Evolutionary conservation across 108 stramenopile genomes (phyloP).

Genomic region (Nitzschia inconspicua): DNA sequence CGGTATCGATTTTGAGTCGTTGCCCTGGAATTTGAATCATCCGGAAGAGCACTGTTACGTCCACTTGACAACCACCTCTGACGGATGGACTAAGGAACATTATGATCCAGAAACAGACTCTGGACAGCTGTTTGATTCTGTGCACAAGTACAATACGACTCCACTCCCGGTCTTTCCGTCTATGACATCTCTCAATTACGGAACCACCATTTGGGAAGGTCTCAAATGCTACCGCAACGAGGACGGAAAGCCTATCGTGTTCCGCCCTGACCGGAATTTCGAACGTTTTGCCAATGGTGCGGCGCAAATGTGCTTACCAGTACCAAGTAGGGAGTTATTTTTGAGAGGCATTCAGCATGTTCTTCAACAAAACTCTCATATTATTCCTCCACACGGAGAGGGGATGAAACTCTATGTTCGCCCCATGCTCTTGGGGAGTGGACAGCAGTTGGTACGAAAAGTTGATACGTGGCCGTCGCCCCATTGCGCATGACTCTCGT

Average conservation of each 20-base stretch:
- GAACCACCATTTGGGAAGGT: slow-evolving; percentile 87
- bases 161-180: slow-evolving; percentile 61
- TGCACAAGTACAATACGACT: slow-evolving; percentile 49
- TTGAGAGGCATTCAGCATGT: slow-evolving; percentile 65
- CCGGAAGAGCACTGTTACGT: slow-evolving; percentile 69
- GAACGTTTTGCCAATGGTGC: slow-evolving; percentile 63
- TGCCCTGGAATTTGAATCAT: slow-evolving; percentile 83
- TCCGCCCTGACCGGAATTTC: slow-evolving; percentile 78
- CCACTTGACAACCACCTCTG: slow-evolving; percentile 55
- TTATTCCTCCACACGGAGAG: slow-evolving; percentile 71
- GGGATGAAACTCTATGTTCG: slow-evolving; percentile 80
- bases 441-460: slow-evolving; percentile 68
- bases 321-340: slow-evolving; percentile 59
- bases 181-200: slow-evolving; percentile 78
- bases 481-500: too few species aligned
- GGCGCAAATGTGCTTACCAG: slow-evolving; percentile 67
- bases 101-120: slow-evolving; percentile 52
- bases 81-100: slow-evolving; percentile 65
- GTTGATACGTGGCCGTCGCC: too few species aligned
- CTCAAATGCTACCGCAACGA: slow-evolving; percentile 68
- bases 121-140: slow-evolving; percentile 47
- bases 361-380: slow-evolving; percentile 52
- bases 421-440: slow-evolving; percentile 60
- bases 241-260: slow-evolving; percentile 55
- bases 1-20: slow-evolving; percentile 62